These are phyloP conservation scores for Obelidium mucronatum DNA, from an alignment of 192 early-diverging fungal genomes.

Conservation along the genomic window DNA sequence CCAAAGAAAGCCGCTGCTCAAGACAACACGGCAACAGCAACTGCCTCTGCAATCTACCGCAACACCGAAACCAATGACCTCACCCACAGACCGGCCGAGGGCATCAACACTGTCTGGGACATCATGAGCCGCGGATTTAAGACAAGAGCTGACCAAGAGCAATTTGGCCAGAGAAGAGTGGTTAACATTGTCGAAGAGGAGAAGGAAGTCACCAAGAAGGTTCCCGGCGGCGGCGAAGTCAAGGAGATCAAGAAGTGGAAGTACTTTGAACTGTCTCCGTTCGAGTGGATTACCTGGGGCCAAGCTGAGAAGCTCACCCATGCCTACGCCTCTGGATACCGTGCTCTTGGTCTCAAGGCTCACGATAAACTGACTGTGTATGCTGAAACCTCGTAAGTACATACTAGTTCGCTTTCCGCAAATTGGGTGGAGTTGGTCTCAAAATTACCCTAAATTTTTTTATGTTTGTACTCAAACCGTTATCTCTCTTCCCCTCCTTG, in stretches of 20 bases:
- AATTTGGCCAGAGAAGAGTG: constrained; percentile 75
- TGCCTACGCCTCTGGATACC: constrained; percentile 76
- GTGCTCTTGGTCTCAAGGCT: constrained; percentile 62
- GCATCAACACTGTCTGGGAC: constrained; percentile 16
- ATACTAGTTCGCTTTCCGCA: no score
- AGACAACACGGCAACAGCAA: not conserved
- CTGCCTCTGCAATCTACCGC: not conserved
- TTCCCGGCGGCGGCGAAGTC: constrained; percentile 58
- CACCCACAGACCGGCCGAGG: not conserved
- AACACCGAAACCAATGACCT: not conserved
- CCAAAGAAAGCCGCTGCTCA: not conserved
- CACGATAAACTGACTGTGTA: constrained; percentile 53
- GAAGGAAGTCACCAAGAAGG: constrained; percentile 68
- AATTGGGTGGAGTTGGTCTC: constrained; percentile 28
- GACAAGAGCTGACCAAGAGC: not conserved
- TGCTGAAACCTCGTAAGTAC: constrained; percentile 43
- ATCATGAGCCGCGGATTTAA: constrained; percentile 1
- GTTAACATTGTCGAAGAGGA: constrained; percentile 73
- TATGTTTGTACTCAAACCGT: not conserved
- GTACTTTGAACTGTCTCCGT: constrained; percentile 78
- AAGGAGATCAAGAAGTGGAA: constrained; percentile 73
- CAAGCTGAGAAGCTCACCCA: constrained; percentile 62
- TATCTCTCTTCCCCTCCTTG: not conserved
- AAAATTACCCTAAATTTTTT: no score
- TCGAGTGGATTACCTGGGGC: constrained; percentile 81